phyloP scores from a whole-genome alignment of 129 eudicot species.

The Ambrosia trifida region DNA sequence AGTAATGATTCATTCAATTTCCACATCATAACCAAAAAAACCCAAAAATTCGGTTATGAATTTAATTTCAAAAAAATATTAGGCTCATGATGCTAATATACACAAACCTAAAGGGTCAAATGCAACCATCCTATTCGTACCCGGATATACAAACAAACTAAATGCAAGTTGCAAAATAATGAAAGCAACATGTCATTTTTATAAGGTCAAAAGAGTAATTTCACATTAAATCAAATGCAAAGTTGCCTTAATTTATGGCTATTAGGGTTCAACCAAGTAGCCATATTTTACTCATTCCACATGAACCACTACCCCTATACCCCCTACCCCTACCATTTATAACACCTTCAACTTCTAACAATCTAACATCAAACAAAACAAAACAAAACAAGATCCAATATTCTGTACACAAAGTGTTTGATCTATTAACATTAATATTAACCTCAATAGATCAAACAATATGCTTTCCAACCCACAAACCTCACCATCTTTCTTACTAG shows the following conservation, averaged over 20 bases:
- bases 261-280: conserved; percentile 35
- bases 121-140: background rate
- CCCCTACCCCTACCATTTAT: conserved; percentile 25
- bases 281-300: conserved; percentile 36
- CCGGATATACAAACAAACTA: background rate
- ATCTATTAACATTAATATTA: conserved; percentile 3
- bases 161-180: conserved; percentile 26
- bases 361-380: conserved; percentile 5
- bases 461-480: conserved; percentile 58
- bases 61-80: background rate
- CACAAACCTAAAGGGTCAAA: conserved; percentile 10
- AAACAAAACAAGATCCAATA: conserved; percentile 15
- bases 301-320: conserved; percentile 21
- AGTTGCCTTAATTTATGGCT: conserved; percentile 14
- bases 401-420: background rate
- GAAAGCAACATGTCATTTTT: conserved; percentile 18
- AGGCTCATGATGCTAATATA: background rate
- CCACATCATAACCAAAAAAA: too few species aligned
- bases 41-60: background rate
- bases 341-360: background rate
- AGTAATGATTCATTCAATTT: too few species aligned
- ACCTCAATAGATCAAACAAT: conserved; percentile 11
- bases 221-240: conserved; percentile 4
- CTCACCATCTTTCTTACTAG: conserved; percentile 55
- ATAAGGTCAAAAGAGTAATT: conserved; percentile 21